Conservation (phyloP, 208 protist species). For the Naegleria fowleri region DNA sequence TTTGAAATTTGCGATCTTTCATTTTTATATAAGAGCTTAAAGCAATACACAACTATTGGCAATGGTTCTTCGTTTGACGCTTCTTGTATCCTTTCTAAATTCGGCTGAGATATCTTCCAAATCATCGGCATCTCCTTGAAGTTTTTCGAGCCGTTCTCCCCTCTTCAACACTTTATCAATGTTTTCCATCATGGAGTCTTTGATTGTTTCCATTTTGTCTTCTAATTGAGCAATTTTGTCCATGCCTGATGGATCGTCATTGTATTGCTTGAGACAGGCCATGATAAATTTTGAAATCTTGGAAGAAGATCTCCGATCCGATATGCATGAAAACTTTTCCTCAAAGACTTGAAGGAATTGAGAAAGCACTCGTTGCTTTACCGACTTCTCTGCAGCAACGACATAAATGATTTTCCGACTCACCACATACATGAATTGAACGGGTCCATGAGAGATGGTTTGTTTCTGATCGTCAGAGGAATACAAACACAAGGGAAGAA, state of each 20-base stretch:
- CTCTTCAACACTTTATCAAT: slow-evolving; percentile 18
- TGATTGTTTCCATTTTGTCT: background rate
- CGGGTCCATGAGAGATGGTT: background rate
- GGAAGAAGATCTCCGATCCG: background rate
- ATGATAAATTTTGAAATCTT: background rate
- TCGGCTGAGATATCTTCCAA: background rate
- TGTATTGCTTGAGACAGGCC: background rate
- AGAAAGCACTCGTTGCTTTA: background rate
- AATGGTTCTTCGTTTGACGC: background rate
- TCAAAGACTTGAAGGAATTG: background rate
- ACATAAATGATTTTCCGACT: background rate
- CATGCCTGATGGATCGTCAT: background rate
- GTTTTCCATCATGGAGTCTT: slow-evolving; percentile 12
- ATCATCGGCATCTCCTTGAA: background rate
- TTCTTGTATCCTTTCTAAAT: background rate
- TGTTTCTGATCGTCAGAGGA: background rate
- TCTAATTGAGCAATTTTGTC: background rate
- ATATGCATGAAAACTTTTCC: background rate
- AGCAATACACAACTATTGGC: background rate
- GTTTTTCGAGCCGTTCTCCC: background rate
- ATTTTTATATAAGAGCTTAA: too few relatives aligned
- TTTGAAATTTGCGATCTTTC: too few relatives aligned
- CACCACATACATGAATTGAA: background rate
- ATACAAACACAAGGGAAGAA: background rate
- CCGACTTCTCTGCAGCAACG: background rate